Percentiles rank a stretch among this genome's conserved stretches.
These are phyloP conservation scores for Talaromyces albobiverticillius DNA, from an alignment of 2,329 filamentous ascomycete species.

Conservation along the genomic window DNA sequence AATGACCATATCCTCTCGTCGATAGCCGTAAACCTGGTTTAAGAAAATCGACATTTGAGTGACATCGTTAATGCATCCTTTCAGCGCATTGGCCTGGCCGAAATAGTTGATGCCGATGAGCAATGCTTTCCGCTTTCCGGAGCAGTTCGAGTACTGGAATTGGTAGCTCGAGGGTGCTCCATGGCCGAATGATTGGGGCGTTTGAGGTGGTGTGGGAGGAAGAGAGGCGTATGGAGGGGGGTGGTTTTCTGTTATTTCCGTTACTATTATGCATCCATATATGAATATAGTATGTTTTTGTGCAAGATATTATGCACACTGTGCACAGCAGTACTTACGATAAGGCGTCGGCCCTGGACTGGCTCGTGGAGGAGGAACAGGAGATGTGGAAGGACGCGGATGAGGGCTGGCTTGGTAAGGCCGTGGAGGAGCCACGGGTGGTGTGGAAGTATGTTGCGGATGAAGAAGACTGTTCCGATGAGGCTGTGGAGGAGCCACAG, in stretches of 20 bases:
- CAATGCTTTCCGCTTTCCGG: conserved; percentile 80
- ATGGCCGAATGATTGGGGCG: conserved; percentile 70
- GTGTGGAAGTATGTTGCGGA: background rate
- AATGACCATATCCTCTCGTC: conserved; percentile 94
- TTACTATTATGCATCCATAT: background rate
- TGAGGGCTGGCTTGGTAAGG: conserved; percentile 5
- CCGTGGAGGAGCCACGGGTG: conserved; percentile 10
- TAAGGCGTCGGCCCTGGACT: conserved; percentile 1
- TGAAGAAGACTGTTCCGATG: conserved; percentile 4
- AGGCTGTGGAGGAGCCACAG: conserved; percentile 11
- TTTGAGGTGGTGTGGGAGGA: conserved; percentile 38
- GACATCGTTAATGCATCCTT: conserved; percentile 95
- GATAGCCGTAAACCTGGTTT: conserved; percentile 81
- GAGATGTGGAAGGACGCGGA: conserved; percentile 4
- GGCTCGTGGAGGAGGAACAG: background rate
- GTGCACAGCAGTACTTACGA: conserved; percentile 3
- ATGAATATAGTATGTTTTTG: no score
- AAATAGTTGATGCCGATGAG: conserved; percentile 97
- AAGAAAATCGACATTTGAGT: conserved; percentile 93
- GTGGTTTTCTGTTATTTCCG: conserved; percentile 7
- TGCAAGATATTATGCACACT: no score
- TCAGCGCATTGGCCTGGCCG: conserved; percentile 79
- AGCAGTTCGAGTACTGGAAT: conserved; percentile 93
- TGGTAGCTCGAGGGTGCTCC: conserved; percentile 77
- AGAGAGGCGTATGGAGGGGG: conserved; percentile 5